Evolutionary conservation across 345 rosid species (phyloP), one percentile per base, ranked within the genome.

Genomic region (Salix suchowensis): DNA sequence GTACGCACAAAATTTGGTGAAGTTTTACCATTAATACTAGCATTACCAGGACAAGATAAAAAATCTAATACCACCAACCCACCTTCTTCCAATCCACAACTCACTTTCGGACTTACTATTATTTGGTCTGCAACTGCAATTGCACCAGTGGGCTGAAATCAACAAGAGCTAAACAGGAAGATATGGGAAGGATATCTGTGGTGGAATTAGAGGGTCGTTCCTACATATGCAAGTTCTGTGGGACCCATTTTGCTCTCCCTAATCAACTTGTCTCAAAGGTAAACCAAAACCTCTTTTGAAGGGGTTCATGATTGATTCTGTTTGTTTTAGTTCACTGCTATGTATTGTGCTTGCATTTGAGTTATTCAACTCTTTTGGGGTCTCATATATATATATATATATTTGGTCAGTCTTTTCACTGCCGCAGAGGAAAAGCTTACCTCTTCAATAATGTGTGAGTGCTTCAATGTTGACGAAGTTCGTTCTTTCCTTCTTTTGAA

Each of bases 171-270:
- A 7, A 52, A 19, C 11, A 52, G 60, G 60, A 52, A 50, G 67
- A 9, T 50, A 94, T 94, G 98, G 97, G 94, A 77, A 94, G 94
- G 86, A 71, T 91, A 73, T 94, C 87, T 76, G 86, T 85, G 88
- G 96, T 94, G 84, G 97, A 94, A 84, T 86, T 91, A n/a, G 96
- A 92, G 30, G 98, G 98, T 73, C 87, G 96, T 85, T 85, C 92
- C 79, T 94, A 92, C 87, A 86, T 90, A 82, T 94, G 98, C 96
- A 92, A 87, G 88, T 90, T 83, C 68, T 94, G 98, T 68, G 84
- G 81, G 76, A 91, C 98, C 79, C 97, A 92, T 84, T 87, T 94
- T 7, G 94, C 98, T 77, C 89, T 88, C 78, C 90, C 86, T 54
- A 77, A 83, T 75, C 93, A 94, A 77, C 86, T 94, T 73, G 82